phyloP scores from a whole-genome alignment of 768 basidiomycete genomes.

The Polyporus arcularius region DNA sequence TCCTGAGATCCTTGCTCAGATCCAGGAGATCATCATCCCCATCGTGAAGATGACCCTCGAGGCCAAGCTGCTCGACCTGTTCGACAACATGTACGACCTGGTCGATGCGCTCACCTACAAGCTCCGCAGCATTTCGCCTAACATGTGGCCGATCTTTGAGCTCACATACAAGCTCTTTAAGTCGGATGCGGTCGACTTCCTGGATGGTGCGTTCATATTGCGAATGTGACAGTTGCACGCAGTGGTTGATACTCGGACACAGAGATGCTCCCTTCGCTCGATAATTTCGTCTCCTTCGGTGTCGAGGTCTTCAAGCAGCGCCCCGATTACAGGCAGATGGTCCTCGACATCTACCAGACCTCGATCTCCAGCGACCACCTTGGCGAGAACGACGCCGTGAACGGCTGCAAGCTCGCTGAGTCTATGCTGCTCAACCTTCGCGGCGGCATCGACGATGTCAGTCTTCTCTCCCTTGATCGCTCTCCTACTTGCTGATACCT shows the following conservation, averaged over 20 bases:
- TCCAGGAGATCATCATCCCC: constrained; percentile 82
- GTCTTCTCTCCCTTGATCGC: constrained; percentile 25
- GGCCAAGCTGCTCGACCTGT: constrained; percentile 76
- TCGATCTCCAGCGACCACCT: constrained; percentile 68
- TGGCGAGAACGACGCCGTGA: constrained; percentile 82
- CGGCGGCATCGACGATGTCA: constrained; percentile 76
- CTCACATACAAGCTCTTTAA: constrained; percentile 83
- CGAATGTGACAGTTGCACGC: neutral
- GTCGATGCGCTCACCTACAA: constrained; percentile 86
- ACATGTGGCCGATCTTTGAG: constrained; percentile 89
- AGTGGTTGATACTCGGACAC: neutral
- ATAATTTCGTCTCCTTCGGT: constrained; percentile 88
- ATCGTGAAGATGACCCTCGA: constrained; percentile 77
- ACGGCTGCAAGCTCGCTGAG: constrained; percentile 85
- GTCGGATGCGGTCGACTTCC: constrained; percentile 79
- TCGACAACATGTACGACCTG: constrained; percentile 86
- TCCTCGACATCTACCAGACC: constrained; percentile 81
- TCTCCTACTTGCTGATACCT: constrained; percentile 6
- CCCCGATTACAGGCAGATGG: constrained; percentile 75
- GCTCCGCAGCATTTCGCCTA: constrained; percentile 69
- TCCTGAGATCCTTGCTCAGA: constrained; percentile 72
- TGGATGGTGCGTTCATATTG: constrained; percentile 61
- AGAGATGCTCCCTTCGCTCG: constrained; percentile 87
- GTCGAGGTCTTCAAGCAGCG: constrained; percentile 71
- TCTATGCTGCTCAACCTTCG: constrained; percentile 78